Conservation (phyloP, 345 rosid genomes). For the Pelargonium nanum region DNA sequence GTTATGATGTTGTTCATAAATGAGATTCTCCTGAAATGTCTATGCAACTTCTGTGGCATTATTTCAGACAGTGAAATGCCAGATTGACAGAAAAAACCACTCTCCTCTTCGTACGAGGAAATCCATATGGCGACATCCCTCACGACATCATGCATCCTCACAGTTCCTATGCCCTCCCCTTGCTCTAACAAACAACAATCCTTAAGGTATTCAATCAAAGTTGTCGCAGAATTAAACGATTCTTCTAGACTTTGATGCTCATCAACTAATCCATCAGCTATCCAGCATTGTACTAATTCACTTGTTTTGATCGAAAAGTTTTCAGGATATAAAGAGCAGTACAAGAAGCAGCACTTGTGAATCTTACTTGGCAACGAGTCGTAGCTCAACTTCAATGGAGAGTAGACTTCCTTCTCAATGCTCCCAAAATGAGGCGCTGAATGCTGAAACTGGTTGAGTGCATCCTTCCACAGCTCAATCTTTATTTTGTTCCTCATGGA, state of each 20-base stretch:
- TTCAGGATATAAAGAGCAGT: constrained; percentile 23
- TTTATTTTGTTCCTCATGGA: constrained; percentile 15
- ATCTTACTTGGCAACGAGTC: constrained; percentile 19
- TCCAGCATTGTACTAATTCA: constrained; percentile 28
- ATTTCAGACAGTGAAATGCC: neutral
- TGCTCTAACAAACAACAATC: constrained; percentile 26
- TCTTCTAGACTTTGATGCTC: constrained; percentile 14
- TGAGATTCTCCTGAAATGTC: constrained; percentile 13
- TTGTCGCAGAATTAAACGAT: constrained; percentile 15
- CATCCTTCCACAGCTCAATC: constrained; percentile 22
- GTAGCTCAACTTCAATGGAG: constrained; percentile 19
- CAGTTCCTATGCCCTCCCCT: constrained; percentile 17
- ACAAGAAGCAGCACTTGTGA: constrained; percentile 19
- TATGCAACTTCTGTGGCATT: constrained; percentile 3
- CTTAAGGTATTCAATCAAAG: constrained; percentile 18
- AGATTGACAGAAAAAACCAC: constrained; percentile 15
- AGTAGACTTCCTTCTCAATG: constrained; percentile 19
- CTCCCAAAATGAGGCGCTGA: constrained; percentile 11
- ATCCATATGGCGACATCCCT: constrained; percentile 24
- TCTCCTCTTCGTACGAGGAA: constrained; percentile 9
- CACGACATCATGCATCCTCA: constrained; percentile 26
- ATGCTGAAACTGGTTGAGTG: constrained; percentile 13
- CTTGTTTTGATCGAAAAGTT: constrained; percentile 15
- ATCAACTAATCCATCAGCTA: constrained; percentile 22
- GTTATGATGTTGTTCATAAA: constrained; percentile 15